Conservation (phyloP, 2,329 filamentous ascomycete genomes). For the Fusarium keratoplasticum region DNA sequence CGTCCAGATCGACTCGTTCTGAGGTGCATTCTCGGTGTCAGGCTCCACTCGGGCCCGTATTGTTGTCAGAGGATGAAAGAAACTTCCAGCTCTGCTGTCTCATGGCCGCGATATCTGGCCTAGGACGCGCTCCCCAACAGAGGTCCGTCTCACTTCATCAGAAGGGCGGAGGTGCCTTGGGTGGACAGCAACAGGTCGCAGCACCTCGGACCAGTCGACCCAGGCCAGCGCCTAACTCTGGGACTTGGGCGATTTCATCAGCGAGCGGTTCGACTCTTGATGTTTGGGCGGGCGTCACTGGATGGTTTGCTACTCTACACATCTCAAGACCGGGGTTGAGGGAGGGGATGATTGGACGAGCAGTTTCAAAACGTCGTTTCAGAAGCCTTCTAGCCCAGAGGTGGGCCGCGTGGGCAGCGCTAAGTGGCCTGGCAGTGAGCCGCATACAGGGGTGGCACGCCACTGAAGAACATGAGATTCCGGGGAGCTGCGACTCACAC, state of each 20-base stretch:
- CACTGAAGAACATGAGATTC: background rate
- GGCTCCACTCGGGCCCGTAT: constrained; percentile 25
- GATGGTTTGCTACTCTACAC: constrained; percentile 10
- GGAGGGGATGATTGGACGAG: constrained; percentile 37
- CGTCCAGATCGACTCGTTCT: constrained; percentile 26
- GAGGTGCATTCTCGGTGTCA: constrained; percentile 7
- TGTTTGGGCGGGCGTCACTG: constrained; percentile 29
- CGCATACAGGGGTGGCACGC: background rate
- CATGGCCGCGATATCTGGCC: constrained; percentile 42
- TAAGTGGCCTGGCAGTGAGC: constrained; percentile 12
- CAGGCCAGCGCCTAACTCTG: constrained; percentile 37
- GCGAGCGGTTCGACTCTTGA: constrained; percentile 25
- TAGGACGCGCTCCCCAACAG: constrained; percentile 21
- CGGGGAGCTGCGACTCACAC: background rate
- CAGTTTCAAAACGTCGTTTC: constrained; percentile 41
- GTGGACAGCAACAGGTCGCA: constrained; percentile 34
- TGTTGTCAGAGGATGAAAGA: constrained; percentile 8
- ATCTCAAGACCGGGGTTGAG: constrained; percentile 41
- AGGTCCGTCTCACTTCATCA: constrained; percentile 28
- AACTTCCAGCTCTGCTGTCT: constrained; percentile 36
- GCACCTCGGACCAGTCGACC: constrained; percentile 31
- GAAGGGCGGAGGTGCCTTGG: constrained; percentile 10
- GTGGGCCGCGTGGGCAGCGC: constrained; percentile 11
- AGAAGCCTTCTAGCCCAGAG: constrained; percentile 18
- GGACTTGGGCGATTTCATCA: constrained; percentile 33